Evolutionary conservation across 2,329 filamentous ascomycete genomes (phyloP).

Genomic region (Pseudogymnoascus sp.): DNA sequence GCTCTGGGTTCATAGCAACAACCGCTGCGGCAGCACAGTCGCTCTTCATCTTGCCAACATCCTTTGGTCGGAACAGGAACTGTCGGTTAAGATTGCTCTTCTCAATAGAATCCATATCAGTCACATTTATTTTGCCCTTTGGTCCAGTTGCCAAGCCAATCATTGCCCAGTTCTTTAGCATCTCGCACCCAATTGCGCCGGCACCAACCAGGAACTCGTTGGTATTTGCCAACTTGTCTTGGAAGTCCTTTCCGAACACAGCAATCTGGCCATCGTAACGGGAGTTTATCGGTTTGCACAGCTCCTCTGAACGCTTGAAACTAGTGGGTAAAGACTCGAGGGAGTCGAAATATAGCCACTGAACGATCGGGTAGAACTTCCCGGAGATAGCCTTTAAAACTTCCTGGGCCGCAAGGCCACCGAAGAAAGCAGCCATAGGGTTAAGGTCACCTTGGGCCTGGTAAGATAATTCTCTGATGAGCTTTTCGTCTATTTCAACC

Average conservation of each 20-base stretch:
- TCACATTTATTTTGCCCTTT: conserved; percentile 81
- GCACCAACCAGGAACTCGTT: conserved; percentile 93
- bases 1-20: conserved; percentile 88
- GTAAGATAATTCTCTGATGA: conserved; percentile 87
- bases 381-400: conserved; percentile 94
- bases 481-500: conserved; percentile 80
- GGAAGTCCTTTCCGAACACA: conserved; percentile 87
- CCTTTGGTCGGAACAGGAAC: conserved; percentile 86
- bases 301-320: conserved; percentile 67
- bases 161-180: conserved; percentile 99
- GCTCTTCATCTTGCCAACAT: conserved; percentile 95
- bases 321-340: conserved; percentile 84
- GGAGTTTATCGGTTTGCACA: conserved; percentile 74
- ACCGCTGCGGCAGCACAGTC: conserved; percentile 87
- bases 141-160: conserved; percentile 86
- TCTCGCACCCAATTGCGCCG: conserved; percentile 95
- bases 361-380: conserved; percentile 91
- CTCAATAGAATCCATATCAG: conserved; percentile 97
- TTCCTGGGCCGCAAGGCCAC: conserved; percentile 87
- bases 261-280: conserved; percentile 97
- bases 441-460: conserved; percentile 86
- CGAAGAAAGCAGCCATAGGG: conserved; percentile 91
- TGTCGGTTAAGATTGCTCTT: conserved; percentile 98
- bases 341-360: conserved; percentile 97
- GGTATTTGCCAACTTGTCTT: conserved; percentile 84